Percentiles rank a stretch among this genome's conserved stretches.
Evolutionary conservation across 2,329 filamentous ascomycete species (phyloP).

Genomic region (Cordyceps pruinosa): DNA sequence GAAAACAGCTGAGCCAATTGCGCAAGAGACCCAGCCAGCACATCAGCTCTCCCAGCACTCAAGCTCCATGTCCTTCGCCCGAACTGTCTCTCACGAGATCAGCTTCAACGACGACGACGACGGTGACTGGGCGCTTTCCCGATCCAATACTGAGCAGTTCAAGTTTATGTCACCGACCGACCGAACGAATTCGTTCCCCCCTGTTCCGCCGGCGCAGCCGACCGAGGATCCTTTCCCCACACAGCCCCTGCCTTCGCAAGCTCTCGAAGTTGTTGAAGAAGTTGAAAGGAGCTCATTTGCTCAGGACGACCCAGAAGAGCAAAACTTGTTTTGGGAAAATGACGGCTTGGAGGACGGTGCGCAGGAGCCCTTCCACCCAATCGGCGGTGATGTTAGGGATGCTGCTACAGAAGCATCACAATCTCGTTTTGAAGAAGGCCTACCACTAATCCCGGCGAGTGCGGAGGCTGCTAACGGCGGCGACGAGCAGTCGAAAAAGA

Average conservation of each 20-base stretch:
- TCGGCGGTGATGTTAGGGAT: constrained; percentile 38
- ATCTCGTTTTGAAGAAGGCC: constrained; percentile 61
- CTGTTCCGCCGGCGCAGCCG: constrained; percentile 38
- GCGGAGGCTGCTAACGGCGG: background rate
- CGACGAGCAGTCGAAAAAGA: background rate
- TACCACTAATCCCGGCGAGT: constrained; percentile 50
- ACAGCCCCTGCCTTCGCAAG: constrained; percentile 42
- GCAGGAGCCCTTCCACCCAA: constrained; percentile 21
- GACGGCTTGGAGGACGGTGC: background rate
- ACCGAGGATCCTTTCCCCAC: constrained; percentile 24
- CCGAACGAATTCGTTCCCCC: constrained; percentile 57
- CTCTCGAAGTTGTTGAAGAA: constrained; percentile 46
- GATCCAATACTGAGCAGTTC: constrained; percentile 50
- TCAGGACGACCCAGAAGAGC: constrained; percentile 28
- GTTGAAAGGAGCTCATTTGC: constrained; percentile 42
- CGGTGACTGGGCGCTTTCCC: constrained; percentile 47
- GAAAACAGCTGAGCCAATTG: background rate
- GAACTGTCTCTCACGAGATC: constrained; percentile 56
- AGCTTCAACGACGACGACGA: constrained; percentile 56
- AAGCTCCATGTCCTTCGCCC: constrained; percentile 56
- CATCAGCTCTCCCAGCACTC: constrained; percentile 40
- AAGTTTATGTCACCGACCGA: constrained; percentile 51
- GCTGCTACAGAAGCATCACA: constrained; percentile 40
- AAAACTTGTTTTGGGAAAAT: constrained; percentile 17
- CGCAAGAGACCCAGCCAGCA: background rate